Evolutionary conservation across 805 yeast genomes (phyloP).

Genomic region (Metschnikowia baotianmanensis): DNA sequence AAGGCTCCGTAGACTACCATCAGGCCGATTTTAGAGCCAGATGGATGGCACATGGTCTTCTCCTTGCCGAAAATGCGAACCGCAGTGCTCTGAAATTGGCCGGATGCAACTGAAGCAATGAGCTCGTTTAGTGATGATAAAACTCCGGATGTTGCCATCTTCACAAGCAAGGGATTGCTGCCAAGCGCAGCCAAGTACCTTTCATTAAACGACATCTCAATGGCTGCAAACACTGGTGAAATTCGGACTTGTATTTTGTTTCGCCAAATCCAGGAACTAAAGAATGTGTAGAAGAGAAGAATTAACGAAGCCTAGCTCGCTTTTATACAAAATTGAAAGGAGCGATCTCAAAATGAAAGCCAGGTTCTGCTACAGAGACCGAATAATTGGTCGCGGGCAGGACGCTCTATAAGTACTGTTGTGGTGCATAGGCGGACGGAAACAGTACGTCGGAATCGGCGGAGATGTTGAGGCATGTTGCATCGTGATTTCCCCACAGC

Average conservation of each 20-base stretch:
- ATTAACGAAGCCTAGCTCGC: too few species aligned
- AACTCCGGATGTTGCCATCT: conserved; percentile 54
- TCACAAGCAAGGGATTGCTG: conserved; percentile 56
- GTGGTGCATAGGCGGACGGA: too few species aligned
- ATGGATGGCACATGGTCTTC: conserved; percentile 35
- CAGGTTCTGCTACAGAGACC: too few species aligned
- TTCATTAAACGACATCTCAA: conserved; percentile 24
- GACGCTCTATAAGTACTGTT: too few species aligned
- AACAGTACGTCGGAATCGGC: too few species aligned
- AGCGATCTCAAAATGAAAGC: too few species aligned
- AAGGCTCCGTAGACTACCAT: conserved; percentile 56
- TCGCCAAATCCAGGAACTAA: too few species aligned
- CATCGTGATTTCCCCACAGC: too few species aligned
- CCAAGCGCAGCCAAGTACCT: conserved; percentile 38
- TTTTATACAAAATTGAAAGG: too few species aligned
- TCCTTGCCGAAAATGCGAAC: conserved; percentile 15
- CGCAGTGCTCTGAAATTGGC: conserved; percentile 35
- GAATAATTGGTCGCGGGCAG: too few species aligned
- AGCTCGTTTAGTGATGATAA: conserved; percentile 58
- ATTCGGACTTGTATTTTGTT: too few species aligned
- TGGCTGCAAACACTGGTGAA: background rate
- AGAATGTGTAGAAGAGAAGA: background rate
- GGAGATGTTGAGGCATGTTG: too few species aligned
- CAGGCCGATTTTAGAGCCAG: conserved; percentile 46
- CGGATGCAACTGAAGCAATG: conserved; percentile 50